Conservation (phyloP, 2,329 filamentous ascomycete species). For the Penicillium sp. region DNA sequence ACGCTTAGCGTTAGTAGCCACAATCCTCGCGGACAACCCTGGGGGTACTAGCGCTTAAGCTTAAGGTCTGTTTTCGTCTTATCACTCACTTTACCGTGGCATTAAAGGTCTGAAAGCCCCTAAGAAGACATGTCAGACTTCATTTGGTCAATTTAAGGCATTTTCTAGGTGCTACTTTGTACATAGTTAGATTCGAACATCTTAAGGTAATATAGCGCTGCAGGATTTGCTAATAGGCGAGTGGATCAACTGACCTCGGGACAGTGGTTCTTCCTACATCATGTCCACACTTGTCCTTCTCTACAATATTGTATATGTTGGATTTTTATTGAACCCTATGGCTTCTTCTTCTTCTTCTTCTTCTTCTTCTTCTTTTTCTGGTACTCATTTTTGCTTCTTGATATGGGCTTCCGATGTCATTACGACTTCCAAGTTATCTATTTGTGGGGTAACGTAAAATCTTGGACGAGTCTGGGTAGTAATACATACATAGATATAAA, state of each 20-base stretch:
- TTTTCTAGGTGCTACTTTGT: neutral
- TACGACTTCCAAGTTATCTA: neutral
- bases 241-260: neutral
- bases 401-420: neutral
- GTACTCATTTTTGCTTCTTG: neutral
- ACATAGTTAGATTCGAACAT: neutral
- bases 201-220: neutral
- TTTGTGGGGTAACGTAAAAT: neutral
- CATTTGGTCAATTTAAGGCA: neutral
- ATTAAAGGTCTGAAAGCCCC: neutral
- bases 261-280: neutral
- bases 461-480: neutral
- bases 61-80: too few species aligned
- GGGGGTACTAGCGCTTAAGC: too few species aligned
- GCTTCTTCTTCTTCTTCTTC: neutral
- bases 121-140: neutral
- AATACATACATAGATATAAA: neutral
- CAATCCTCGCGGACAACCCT: neutral
- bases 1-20: neutral
- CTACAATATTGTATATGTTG: neutral
- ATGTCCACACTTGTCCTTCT: neutral
- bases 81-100: neutral
- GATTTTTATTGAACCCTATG: too few species aligned
- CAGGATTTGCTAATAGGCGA: neutral
- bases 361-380: neutral